Base-by-base conservation (phyloP, 768 basidiomycete species). In the Lentinula guzmanii region DNA sequence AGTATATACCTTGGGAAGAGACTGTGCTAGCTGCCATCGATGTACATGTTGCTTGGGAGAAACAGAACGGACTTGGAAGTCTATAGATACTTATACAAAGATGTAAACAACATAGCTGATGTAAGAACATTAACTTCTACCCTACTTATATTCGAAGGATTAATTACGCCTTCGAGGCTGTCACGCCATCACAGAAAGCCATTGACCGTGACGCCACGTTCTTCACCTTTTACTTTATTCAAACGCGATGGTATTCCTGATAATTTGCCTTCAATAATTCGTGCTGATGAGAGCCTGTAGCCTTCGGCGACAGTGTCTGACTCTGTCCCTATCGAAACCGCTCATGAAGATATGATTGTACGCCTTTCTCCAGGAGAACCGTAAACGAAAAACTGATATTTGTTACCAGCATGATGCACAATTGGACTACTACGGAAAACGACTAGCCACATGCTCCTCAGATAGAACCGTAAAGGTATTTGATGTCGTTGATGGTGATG, bases 341-440 rank as follows among this genome's bases (percentile, higher is more conserved):
- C 89, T 15, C 96, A 99, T 72, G 93, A 96, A 74, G 97, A 98
- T 75, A 97, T 98, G 93, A 98, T 98, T 66, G 96, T 97, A 74
- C 64, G 93, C 76, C 61, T 3, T 37, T 10, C 4, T 34, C 21
- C 34, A 2, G 13, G 21, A 34, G 18, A 9, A 39, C 9, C n/a
- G 33, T 35, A 28, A 7, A 13, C 37, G 37, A 33, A 24, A 34
- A 21, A 37, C 21, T 60, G 31, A 62, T 18, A 16, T 24, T 8
- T n/a, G 18, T 41, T 43, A 21, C n/a, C 68, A 97, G 95, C 96
- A 98, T 72, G 97, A 99, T 72, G 95, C 96, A 18, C 97, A 98
- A 69, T 78, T 99, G 18, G 96, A 99, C 76, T 98, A 97, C 80
- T 97, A 97, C 68, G 95, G 95, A 37, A 94, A 95, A 73, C 86